Percentiles rank a stretch among this genome's conserved stretches.
These are phyloP conservation scores for Brassica nigra DNA, from an alignment of 345 rosid species.

Conservation along the genomic window DNA sequence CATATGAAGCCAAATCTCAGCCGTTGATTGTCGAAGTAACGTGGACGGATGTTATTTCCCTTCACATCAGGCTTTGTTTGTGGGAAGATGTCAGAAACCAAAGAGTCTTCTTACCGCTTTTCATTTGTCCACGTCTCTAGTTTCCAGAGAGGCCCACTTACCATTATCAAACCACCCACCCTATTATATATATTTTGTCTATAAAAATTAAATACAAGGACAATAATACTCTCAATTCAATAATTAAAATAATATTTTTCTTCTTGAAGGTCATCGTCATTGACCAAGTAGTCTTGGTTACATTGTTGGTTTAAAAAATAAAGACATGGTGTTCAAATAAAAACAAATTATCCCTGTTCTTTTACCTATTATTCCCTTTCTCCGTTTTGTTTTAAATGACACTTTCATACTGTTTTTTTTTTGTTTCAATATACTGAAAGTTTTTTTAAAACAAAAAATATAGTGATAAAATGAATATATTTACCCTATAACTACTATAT, in stretches of 20 bases:
- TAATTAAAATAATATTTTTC: slow-evolving; percentile 1
- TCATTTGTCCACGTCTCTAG: slow-evolving; percentile 26
- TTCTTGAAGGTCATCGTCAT: slow-evolving; percentile 1
- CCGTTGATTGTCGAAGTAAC: slow-evolving; percentile 32
- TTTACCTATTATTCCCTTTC: not conserved
- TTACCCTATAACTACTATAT: no score
- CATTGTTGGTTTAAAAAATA: no score
- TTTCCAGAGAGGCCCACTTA: not conserved
- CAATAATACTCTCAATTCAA: slow-evolving; percentile 32
- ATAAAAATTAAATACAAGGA: slow-evolving; percentile 14
- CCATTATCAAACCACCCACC: slow-evolving; percentile 25
- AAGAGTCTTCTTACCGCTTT: slow-evolving; percentile 9
- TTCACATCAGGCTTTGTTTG: slow-evolving; percentile 26
- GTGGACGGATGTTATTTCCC: slow-evolving; percentile 27
- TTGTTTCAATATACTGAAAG: no score
- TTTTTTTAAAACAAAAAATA: no score
- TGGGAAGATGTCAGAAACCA: slow-evolving; percentile 40
- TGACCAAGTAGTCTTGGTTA: slow-evolving; percentile 1
- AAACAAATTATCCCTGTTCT: not conserved
- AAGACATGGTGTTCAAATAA: not conserved
- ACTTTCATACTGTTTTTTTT: no score
- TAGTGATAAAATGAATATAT: no score
- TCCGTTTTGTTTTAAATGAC: no score
- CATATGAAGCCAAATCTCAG: slow-evolving; percentile 9
- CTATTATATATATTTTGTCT: not conserved